phyloP scores from a whole-genome alignment of 257 asterid genomes.

The Gynochthodes officinalis region DNA sequence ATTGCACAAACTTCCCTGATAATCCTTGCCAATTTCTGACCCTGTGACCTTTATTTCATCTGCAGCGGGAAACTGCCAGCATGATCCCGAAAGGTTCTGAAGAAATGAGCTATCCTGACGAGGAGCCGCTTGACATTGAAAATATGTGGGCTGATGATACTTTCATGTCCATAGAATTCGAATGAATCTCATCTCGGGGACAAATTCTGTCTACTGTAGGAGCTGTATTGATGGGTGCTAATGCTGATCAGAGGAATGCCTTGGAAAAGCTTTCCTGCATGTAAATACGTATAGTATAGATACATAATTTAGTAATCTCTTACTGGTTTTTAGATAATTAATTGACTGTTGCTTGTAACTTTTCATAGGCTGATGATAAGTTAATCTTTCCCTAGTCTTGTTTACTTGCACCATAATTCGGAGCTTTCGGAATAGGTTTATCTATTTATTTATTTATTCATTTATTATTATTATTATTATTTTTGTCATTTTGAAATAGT shows the following conservation, averaged over 20 bases:
- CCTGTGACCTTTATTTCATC: neutral
- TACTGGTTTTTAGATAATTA: neutral
- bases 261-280: neutral
- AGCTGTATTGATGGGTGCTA: neutral
- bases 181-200: slow-evolving; percentile 37
- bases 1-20: neutral
- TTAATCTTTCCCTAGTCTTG: neutral
- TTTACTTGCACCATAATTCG: too few species aligned
- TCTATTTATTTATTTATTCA: too few species aligned
- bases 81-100: slow-evolving; percentile 33
- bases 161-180: slow-evolving; percentile 72
- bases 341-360: neutral
- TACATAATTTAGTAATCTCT: neutral
- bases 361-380: neutral
- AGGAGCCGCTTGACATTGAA: slow-evolving; percentile 62
- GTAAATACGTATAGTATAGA: slow-evolving; percentile 22
- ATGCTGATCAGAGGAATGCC: slow-evolving; percentile 5
- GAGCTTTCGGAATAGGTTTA: too few species aligned
- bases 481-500: too few species aligned
- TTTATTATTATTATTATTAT: too few species aligned
- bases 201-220: neutral
- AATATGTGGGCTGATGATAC: slow-evolving; percentile 69
- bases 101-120: slow-evolving; percentile 45
- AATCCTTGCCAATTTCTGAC: neutral
- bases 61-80: slow-evolving; percentile 50